Evolutionary conservation across 495 filamentous ascomycete species (phyloP).

Genomic region (Lasiosphaeriaceae sp.): DNA sequence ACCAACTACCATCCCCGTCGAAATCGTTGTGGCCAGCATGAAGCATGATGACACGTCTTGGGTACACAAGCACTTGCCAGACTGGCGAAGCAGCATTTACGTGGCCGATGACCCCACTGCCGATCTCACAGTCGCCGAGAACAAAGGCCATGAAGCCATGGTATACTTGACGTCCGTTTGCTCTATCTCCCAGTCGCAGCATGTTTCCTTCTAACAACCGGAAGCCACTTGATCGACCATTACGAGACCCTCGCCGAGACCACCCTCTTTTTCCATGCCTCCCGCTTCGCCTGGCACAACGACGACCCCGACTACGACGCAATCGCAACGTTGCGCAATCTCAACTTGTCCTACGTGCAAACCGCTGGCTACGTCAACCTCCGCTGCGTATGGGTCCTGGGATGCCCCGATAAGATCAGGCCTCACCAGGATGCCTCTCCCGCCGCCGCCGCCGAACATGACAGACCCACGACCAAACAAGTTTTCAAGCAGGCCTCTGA

Average conservation of each 20-base stretch:
- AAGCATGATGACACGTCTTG: constrained; percentile 31
- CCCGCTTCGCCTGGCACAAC: constrained; percentile 64
- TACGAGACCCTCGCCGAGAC: constrained; percentile 57
- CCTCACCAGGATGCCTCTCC: constrained; percentile 22
- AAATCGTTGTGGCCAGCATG: constrained; percentile 37
- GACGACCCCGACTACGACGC: constrained; percentile 50
- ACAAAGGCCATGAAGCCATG: too few relatives aligned
- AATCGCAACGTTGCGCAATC: constrained; percentile 45
- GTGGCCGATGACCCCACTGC: constrained; percentile 41
- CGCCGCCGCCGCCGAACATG: too few relatives aligned
- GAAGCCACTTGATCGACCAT: constrained; percentile 58
- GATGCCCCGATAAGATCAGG: constrained; percentile 59
- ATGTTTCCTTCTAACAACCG: too few relatives aligned
- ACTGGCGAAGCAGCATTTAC: constrained; percentile 46
- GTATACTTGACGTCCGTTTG: too few relatives aligned
- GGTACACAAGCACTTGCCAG: constrained; percentile 30
- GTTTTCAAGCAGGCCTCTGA: too few relatives aligned
- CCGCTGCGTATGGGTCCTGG: constrained; percentile 60
- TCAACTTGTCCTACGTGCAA: constrained; percentile 38
- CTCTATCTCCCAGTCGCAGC: too few relatives aligned
- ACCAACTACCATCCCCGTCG: constrained; percentile 3
- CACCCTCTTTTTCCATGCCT: constrained; percentile 59
- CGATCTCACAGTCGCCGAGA: constrained; percentile 20
- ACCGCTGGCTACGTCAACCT: constrained; percentile 56
- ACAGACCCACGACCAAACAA: too few relatives aligned